phyloP scores from a whole-genome alignment of 192 early-diverging fungal species.

The Pilaira anomala region DNA sequence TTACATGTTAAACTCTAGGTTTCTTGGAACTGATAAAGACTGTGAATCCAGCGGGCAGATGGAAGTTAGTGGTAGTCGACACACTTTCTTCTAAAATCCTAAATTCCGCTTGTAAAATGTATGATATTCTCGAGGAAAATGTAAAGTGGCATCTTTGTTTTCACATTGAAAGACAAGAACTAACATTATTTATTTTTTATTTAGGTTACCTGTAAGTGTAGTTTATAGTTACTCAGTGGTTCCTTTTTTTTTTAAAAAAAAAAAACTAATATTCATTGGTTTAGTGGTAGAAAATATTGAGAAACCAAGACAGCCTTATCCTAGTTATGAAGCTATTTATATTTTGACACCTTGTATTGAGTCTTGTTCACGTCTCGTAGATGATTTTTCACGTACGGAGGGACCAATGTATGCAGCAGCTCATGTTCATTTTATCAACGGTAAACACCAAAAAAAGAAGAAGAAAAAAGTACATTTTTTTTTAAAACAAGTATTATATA shows the following conservation, averaged over 20 bases:
- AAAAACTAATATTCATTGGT: background rate
- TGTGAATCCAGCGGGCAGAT: conserved; percentile 68
- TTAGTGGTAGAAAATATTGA: conserved; percentile 64
- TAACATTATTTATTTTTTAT: background rate
- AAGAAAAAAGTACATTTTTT: background rate
- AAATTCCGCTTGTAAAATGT: conserved; percentile 75
- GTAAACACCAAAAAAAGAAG: conserved; percentile 24
- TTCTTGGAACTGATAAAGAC: conserved; percentile 75
- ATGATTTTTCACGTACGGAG: conserved; percentile 49
- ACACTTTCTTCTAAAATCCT: conserved; percentile 68
- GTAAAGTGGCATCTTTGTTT: conserved; percentile 42
- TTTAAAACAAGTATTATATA: conserved; percentile 35
- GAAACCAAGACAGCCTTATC: conserved; percentile 54
- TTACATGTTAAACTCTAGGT: conserved; percentile 32
- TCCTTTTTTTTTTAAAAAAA: background rate
- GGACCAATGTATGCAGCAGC: conserved; percentile 59
- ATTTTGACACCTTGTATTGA: conserved; percentile 59
- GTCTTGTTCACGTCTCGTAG: conserved; percentile 56
- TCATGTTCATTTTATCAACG: conserved; percentile 57
- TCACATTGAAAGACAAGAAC: background rate
- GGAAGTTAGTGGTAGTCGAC: conserved; percentile 86
- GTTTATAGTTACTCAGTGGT: background rate
- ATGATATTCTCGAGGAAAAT: conserved; percentile 60
- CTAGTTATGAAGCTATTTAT: conserved; percentile 59
- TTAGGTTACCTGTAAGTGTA: conserved; percentile 20